Base-by-base conservation (phyloP, 2,329 filamentous ascomycete species). In the Colletotrichum destructivum region DNA sequence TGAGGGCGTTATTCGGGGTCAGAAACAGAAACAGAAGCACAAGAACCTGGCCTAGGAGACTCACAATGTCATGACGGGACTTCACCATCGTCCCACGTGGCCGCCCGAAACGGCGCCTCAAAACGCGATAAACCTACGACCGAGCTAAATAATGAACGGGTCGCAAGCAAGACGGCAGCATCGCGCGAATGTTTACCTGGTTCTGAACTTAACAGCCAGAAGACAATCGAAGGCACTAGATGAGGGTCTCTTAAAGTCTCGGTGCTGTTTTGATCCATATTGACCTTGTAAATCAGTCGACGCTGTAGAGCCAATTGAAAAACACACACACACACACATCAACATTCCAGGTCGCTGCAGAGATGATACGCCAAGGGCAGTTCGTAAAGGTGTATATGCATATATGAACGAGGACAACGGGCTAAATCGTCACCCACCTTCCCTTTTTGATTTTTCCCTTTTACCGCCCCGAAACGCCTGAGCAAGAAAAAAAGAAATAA, bases 401-500 rank as follows among this genome's bases (percentile, higher is more conserved):
- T 59, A 12, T 49, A 35, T 54, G 15, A 69, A 69, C 40, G 69
- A 72, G 59, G 65, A 60, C 31, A 69, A 56, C 52, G 51, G 55
- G 52, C 60, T 59, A 23, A 35, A 60, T 64, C 55, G 65, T 51
- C 44, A 42, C 31, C 49, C 40, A 55, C 31, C 38, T 63, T 64
- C 18, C 26, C 49, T 63, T 69, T 71, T 54, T 42, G 11, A 31
- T 69, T 69, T 72, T 55, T 3, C 69, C 65, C 31, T n/a, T 44
- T 31, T 38, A 44, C 69, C 65, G 40, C 65, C 69, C 69, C 65
- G 21, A 52, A 72, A 72, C 69, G 69, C 69, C 69, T 47, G 38
- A 42, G 47, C 46, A 55, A 35, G 31, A 35, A 11, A 35, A 35
- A 9, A 11, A 35, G 8, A 11, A 46, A 63, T 2, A 11, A 63